Conservation (phyloP, 805 yeast genomes). For the Candida argentea region DNA sequence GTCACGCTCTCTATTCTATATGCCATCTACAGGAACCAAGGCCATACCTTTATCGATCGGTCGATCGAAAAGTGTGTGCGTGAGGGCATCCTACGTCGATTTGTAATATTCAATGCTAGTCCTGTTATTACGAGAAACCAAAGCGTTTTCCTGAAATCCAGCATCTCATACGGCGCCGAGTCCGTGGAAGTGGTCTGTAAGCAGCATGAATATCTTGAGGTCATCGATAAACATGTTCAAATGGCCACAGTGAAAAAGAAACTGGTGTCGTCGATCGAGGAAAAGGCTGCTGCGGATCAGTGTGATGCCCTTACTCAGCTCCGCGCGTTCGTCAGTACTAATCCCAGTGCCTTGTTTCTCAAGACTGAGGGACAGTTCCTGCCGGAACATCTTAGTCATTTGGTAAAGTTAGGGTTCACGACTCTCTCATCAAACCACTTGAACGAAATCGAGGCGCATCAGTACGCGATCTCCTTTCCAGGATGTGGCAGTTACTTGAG, state of each 20-base stretch:
- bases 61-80: slow-evolving; percentile 27
- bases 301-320: slow-evolving; percentile 13
- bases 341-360: slow-evolving; percentile 21
- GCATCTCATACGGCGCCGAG: slow-evolving; percentile 33
- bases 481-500: slow-evolving; percentile 40
- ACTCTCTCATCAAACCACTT: slow-evolving; percentile 37
- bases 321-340: slow-evolving; percentile 9
- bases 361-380: slow-evolving; percentile 9
- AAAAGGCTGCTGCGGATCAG: slow-evolving; percentile 9
- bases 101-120: slow-evolving; percentile 33
- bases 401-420: slow-evolving; percentile 34
- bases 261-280: neutral
- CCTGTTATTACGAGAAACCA: slow-evolving; percentile 32
- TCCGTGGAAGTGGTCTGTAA: slow-evolving; percentile 28
- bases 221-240: slow-evolving; percentile 9
- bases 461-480: slow-evolving; percentile 37
- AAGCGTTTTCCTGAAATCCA: slow-evolving; percentile 21
- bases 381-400: slow-evolving; percentile 15
- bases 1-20: slow-evolving; percentile 39
- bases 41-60: slow-evolving; percentile 41
- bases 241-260: slow-evolving; percentile 5
- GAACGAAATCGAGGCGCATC: slow-evolving; percentile 27
- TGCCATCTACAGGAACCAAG: slow-evolving; percentile 33
- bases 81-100: slow-evolving; percentile 27
- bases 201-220: slow-evolving; percentile 12